Base-by-base conservation (phyloP, 352 stramenopile species). In the Phytophthora tubulina region DNA sequence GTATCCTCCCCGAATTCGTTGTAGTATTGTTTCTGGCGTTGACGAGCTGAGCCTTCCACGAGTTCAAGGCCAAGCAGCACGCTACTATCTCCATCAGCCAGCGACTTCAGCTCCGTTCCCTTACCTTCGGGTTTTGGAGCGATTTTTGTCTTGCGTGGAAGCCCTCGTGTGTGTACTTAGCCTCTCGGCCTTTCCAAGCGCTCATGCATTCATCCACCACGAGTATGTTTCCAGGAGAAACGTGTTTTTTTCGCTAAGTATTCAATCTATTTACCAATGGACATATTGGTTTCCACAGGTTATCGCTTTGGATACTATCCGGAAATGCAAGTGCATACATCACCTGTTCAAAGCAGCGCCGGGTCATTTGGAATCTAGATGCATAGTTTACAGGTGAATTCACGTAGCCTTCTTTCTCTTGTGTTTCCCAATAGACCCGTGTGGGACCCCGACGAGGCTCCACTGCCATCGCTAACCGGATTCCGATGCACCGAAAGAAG, bases 171-270 rank as follows among this genome's bases (percentile, higher is more conserved):
- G 27, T 33, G n/a, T 45, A 63, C 10, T 63, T 63, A 9, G 8
- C 27, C 53, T 63, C 39, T 6, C 41, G 30, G 10, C 30, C 41
- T 32, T 63, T 63, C 55, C 55, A 52, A 15, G 30, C 27, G 14
- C 55, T 63, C 55, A 44, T 63, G 33, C 55, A 63, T 35, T 63
- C 55, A 21, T 53, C 41, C 4, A 63, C 30, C 15, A 35, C 31
- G 10, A 63, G 14, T 5, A 63, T 53, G 8, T 44, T 63, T 21
- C 55, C 31, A 35, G 41, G 39, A 35, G 17, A 48, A 27, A 57
- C 21, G 13, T 39, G 35, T 17, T 35, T 46, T 59, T 36, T n/a
- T 27, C 52, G 10, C 17, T 39, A 35, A 6, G 31, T 10, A 13
- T 57, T 59, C 35, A 59, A 48, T 3, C 11, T 36, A 36, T 32